Conservation (phyloP, 2,329 filamentous ascomycete genomes). For the Penicillium sp. region DNA sequence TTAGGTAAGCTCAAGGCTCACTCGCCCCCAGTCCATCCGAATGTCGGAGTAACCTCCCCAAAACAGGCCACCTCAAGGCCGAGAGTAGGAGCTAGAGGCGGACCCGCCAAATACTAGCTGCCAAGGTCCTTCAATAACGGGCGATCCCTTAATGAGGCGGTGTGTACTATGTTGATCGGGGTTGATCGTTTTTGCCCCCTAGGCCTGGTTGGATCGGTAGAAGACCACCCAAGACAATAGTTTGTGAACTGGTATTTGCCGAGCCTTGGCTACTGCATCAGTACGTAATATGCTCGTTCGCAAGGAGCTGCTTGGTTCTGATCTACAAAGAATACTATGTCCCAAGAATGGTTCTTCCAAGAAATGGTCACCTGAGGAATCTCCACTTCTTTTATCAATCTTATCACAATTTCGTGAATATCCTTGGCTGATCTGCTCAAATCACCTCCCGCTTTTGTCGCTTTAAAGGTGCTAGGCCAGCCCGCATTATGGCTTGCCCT, state of each 20-base stretch:
- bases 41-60: neutral
- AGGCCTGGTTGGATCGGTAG: neutral
- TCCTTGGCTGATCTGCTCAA: neutral
- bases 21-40: neutral
- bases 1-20: neutral
- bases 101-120: neutral
- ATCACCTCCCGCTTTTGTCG: neutral
- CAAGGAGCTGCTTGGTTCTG: neutral
- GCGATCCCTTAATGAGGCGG: neutral
- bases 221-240: neutral
- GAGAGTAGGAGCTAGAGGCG: neutral
- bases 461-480: neutral
- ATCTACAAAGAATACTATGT: neutral
- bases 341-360: neutral
- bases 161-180: neutral
- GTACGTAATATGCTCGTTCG: neutral
- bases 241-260: neutral
- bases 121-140: neutral
- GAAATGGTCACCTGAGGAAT: neutral
- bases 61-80: neutral
- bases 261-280: conserved; percentile 4
- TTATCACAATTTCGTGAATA: neutral
- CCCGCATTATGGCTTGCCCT: neutral
- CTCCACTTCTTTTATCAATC: neutral
- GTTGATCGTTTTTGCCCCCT: neutral